phyloP scores from a whole-genome alignment of 768 basidiomycete species.

The Gymnopilus junonius region DNA sequence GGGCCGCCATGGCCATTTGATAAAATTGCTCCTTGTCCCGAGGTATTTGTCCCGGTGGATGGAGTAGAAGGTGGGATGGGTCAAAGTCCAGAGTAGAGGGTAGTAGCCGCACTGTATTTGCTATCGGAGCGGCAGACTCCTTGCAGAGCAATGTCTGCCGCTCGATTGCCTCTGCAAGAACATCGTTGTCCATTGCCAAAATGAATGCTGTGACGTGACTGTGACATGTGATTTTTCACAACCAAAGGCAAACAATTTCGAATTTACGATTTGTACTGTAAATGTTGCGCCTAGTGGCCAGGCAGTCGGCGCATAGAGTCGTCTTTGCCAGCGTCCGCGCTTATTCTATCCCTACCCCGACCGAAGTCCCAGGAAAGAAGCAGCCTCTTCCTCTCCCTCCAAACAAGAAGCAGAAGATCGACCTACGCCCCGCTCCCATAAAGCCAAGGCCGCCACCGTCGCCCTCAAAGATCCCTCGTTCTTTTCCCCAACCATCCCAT shows the following conservation, averaged over 20 bases:
- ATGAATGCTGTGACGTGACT: conserved; percentile 6
- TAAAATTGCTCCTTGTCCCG: conserved; percentile 26
- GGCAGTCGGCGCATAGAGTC: conserved; percentile 6
- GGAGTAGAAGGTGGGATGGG: conserved; percentile 21
- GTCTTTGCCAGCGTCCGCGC: conserved; percentile 11
- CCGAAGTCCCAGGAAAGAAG: conserved; percentile 10
- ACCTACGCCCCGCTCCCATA: conserved; percentile 68
- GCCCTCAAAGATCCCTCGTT: conserved; percentile 23
- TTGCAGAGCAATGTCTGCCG: background rate
- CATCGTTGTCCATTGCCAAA: background rate
- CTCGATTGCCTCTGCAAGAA: background rate
- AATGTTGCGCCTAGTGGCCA: conserved; percentile 21
- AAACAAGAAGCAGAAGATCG: conserved; percentile 54
- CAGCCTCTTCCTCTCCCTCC: conserved; percentile 23
- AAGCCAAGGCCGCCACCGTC: conserved; percentile 35
- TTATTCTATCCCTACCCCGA: conserved; percentile 23
- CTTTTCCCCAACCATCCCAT: conserved; percentile 20
- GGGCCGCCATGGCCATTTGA: conserved; percentile 42
- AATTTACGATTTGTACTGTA: background rate
- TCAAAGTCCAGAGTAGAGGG: conserved; percentile 14
- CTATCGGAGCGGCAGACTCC: conserved; percentile 2
- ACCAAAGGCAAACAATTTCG: background rate
- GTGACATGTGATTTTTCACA: conserved; percentile 5
- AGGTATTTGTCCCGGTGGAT: conserved; percentile 6
- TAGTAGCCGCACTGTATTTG: conserved; percentile 13